Conservation (phyloP, 768 basidiomycete species). For the Hebeloma cylindrosporum region DNA sequence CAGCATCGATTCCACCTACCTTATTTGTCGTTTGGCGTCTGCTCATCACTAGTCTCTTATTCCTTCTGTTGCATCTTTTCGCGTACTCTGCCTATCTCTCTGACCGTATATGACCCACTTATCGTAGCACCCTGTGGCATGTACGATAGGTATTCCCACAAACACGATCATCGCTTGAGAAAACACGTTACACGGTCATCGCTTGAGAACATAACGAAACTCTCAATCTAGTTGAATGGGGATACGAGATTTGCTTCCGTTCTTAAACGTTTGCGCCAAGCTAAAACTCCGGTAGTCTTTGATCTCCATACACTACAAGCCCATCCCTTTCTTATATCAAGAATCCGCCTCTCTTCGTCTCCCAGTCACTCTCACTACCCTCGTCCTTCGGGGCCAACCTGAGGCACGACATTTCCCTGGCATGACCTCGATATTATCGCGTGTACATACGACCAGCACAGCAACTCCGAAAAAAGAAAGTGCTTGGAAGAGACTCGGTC, state of each 20-base stretch:
- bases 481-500: conserved; percentile 34
- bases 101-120: conserved; percentile 24
- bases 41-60: conserved; percentile 10
- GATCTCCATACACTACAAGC: too few relatives aligned
- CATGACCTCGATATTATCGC: conserved; percentile 20
- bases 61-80: conserved; percentile 18
- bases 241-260: not conserved
- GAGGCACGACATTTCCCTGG: too few relatives aligned
- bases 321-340: too few relatives aligned
- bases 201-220: conserved; percentile 1
- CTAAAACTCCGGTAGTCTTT: too few relatives aligned
- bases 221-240: not conserved
- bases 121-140: conserved; percentile 21
- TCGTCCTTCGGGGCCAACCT: too few relatives aligned
- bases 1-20: conserved; percentile 18
- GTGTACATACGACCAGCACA: conserved; percentile 3
- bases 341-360: too few relatives aligned
- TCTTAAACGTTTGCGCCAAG: conserved; percentile 13
- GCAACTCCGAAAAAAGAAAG: conserved; percentile 3
- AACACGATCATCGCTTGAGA: conserved; percentile 13
- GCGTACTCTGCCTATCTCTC: conserved; percentile 15
- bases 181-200: not conserved
- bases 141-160: conserved; percentile 24
- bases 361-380: too few relatives aligned
- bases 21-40: conserved; percentile 15